Base-by-base conservation (phyloP, 169 alveolate genomes). In the Cryptosporidium andersoni region DNA sequence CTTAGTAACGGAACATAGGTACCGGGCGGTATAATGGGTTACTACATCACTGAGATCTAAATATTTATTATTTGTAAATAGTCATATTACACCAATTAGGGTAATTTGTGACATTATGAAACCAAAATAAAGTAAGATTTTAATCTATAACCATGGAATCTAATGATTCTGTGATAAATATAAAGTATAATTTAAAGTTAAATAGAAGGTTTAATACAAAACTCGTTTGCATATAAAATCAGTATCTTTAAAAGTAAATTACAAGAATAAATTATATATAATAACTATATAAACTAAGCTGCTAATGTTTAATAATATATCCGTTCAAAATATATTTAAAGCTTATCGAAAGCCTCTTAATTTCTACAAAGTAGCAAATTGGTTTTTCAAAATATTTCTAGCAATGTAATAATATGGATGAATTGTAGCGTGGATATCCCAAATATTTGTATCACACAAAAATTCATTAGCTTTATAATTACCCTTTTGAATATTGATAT, bases 381-480 rank as follows among this genome's bases (percentile, higher is more conserved):
- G 85, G 45, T 74, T 74, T 4, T 68, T 55, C 2, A 74, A 6
- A 40, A 74, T 74, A 37, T 63, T 63, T 45, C 85, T 74, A 6
- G 85, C 85, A 1, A 74, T 74, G 25, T 74, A 74, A 62, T 74
- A 74, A 60, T 74, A 74, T 25, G 85, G 85, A 42, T 74, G 85
- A 12, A 74, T 58, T 58, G 62, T 74, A 2, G 85, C 66, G 40
- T 74, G 85, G 5, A 74, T 25, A 55, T 58, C 60, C 85, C 85
- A 74, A 43, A 74, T 53, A 55, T 74, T 74, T 39, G 45, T 48
- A 58, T 66, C 64, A 58, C 11, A 43, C 12, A 68, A 74, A 25
- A 45, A 45, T 6, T 39, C 55, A 3, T 37, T 62, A 25, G 45
- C 2, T 25, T 25, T 25, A 3, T 53, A 43, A 6, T 40, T 51